phyloP scores from a whole-genome alignment of 23 red algal genomes.

The Gracilaria domingensis region DNA sequence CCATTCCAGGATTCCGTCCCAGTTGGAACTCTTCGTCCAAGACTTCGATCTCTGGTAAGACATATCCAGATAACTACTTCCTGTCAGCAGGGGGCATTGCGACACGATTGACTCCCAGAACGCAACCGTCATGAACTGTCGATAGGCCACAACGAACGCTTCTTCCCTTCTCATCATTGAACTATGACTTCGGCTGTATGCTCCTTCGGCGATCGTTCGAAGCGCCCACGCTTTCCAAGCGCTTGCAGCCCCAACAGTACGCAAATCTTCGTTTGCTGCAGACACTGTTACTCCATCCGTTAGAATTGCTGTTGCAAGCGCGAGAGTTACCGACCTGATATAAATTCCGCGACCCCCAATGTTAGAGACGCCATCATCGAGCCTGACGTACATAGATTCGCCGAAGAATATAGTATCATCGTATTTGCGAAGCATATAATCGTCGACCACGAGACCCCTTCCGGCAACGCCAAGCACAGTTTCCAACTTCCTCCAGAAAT shows the following conservation, averaged over 20 bases:
- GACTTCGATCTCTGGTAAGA: slow-evolving; percentile 6
- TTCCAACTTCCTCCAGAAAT: slow-evolving; percentile 46
- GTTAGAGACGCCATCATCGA: not conserved
- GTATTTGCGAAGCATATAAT: not conserved
- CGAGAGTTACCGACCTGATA: slow-evolving; percentile 4
- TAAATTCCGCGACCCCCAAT: slow-evolving; percentile 15
- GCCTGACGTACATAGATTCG: slow-evolving; percentile 10
- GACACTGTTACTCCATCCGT: not conserved
- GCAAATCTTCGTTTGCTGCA: slow-evolving; percentile 23
- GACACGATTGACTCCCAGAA: slow-evolving; percentile 35
- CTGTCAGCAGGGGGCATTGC: not conserved
- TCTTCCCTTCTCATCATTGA: slow-evolving; percentile 16
- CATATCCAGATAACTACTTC: slow-evolving; percentile 44
- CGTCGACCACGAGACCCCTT: too few relatives aligned
- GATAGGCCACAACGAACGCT: not conserved
- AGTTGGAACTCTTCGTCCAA: slow-evolving; percentile 8
- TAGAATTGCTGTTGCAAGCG: slow-evolving; percentile 27
- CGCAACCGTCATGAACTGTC: slow-evolving; percentile 12
- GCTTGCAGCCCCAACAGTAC: not conserved
- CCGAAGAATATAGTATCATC: slow-evolving; percentile 28
- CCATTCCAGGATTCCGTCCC: slow-evolving; percentile 35
- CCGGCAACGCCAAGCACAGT: not conserved
- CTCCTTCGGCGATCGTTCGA: slow-evolving; percentile 35
- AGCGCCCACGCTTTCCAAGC: slow-evolving; percentile 40
- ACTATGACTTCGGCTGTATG: slow-evolving; percentile 10